phyloP scores from a whole-genome alignment of 495 filamentous ascomycete genomes.

The Trypethelium eluteriae region DNA sequence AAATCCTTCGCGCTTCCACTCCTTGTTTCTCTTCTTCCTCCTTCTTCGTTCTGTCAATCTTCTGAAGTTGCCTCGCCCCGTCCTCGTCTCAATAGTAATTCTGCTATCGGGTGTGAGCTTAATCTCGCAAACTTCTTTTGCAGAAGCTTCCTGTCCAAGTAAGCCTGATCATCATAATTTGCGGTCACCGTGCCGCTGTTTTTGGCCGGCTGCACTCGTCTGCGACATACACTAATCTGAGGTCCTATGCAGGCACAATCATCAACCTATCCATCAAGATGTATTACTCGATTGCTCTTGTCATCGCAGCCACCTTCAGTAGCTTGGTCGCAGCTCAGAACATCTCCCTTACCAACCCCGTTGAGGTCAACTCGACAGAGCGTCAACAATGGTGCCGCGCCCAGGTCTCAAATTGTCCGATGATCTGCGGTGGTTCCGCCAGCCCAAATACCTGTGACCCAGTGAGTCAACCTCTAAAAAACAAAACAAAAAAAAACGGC shows the following conservation, averaged over 20 bases:
- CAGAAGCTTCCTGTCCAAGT: not conserved
- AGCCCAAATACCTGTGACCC: constrained; percentile 32
- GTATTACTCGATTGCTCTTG: constrained; percentile 34
- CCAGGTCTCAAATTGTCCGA: constrained; percentile 33
- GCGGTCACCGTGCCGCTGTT: not conserved
- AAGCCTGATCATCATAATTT: not conserved
- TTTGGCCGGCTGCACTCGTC: not conserved
- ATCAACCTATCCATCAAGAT: constrained; percentile 24
- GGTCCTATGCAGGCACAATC: not conserved
- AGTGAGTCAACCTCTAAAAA: constrained; percentile 22
- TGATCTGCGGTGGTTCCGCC: constrained; percentile 32
- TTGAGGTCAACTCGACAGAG: constrained; percentile 15
- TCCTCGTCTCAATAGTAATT: not conserved
- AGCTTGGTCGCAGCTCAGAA: constrained; percentile 34
- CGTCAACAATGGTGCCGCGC: constrained; percentile 32
- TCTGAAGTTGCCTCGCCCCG: not conserved
- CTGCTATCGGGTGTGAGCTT: not conserved
- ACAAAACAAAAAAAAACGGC: no score
- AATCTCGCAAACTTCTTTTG: not conserved
- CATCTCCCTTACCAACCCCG: constrained; percentile 26
- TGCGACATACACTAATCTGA: not conserved
- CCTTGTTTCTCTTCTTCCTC: constrained; percentile 15
- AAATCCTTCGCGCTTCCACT: constrained; percentile 7
- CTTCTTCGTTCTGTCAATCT: constrained; percentile 15
- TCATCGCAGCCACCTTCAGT: constrained; percentile 31